Evolutionary conservation across 2,329 filamentous ascomycete genomes (phyloP), one percentile per base, ranked within the genome.

Genomic region (Ascochyta pisi): DNA sequence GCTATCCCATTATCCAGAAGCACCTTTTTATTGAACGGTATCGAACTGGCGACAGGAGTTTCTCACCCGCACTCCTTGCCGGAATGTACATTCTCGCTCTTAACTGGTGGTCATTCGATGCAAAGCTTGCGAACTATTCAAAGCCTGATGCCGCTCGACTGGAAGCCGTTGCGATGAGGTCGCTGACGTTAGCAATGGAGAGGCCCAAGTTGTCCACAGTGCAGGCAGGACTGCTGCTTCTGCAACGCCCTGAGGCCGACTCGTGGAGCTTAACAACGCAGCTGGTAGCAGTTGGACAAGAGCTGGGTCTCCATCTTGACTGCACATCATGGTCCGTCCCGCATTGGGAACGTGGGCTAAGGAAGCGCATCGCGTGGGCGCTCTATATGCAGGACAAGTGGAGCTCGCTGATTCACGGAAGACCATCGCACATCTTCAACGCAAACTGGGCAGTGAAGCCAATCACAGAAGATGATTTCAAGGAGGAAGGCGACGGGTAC

Each of bases 351-450:
- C 89, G 90, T 65, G 90, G 91, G 0, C 75, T 96, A 55, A 84
- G 93, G 58, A 95, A 94, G 73, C 86, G 93, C 44, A 84, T 96
- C 38, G 92, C 91, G 1, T 96, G 93, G 92, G 92, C 91, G 2
- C 77, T 96, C 46, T 96, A 95, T 73, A 94, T 96, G 89, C 92
- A 96, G 77, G 93, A 97, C 76, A 96, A 91, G 74, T 96, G 92
- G 92, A 91, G 90, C 15, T 88, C 92, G 2, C 81, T 96, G 19
- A 88, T 95, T 23, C 90, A 96, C 68, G 92, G 92, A 9, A 87
- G 92, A 10, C 92, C 92, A 0, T 95, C 91, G 4, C 92, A 96
- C 63, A 86, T 88, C 52, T 84, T 85, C 60, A 76, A 81, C 16
- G 79, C 82, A 19, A 86, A 96, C 73, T 96, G 92, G 92, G 91